Evolutionary conservation across 1,284 basidiomycete species (phyloP), one percentile per base, ranked within the genome.

Genomic region (Ceratobasidium sp.): DNA sequence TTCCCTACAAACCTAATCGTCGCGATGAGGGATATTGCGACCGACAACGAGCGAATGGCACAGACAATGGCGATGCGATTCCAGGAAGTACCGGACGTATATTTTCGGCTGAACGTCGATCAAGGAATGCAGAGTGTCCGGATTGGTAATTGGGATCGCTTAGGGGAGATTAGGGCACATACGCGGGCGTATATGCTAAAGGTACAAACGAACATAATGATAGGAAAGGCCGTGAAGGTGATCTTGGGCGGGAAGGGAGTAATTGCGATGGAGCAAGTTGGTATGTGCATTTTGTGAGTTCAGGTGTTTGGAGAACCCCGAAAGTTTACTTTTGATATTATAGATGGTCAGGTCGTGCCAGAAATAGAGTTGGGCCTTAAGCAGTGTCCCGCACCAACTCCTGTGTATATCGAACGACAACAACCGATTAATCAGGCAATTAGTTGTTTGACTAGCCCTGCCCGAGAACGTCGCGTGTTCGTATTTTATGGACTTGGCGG

Each of bases 401-500:
- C 46, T 13, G 28, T 73, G 23, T 78, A 26, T n/a, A 64, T 51
- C n/a, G 77, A 55, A 10, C 18, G 49, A 28, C 23, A 55, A 5
- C 9, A 44, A 15, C 53, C 49, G 28, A 64, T 56, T 23, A 15
- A 42, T 15, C 51, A 49, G 42, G 42, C 42, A 28, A 63, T 40
- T 12, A 33, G 12, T 26, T 69, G 20, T 18, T 20, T 78, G 4
- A 51, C 42, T n/a, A 15, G 18, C 23, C 5, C 10, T 42, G 2
- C 28, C 7, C 2, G 20, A 15, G 40, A 49, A 4, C 69, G 64
- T 20, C 28, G 49, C 6, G 18, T 73, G 13, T 72, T 78, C 23
- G 77, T 73, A 5, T 55, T 73, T 10, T 23, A 42, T 28, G 77
- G 77, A 10, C 39, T 78, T 5, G 77, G 77, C 28, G 77, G 77